Base-by-base conservation (phyloP, 257 asterid genomes). In the Petrea volubilis region DNA sequence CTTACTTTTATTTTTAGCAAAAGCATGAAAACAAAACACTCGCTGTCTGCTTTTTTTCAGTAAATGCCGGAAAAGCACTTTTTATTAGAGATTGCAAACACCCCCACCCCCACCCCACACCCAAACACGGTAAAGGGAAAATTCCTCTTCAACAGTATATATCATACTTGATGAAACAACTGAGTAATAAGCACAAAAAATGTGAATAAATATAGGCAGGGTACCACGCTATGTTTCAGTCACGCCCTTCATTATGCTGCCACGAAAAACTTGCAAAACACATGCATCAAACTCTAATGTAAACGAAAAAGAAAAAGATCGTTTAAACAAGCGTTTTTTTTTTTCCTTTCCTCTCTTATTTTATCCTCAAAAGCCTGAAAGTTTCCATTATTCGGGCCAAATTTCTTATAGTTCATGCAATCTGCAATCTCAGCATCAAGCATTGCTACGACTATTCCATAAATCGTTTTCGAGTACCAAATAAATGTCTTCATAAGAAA, bases 401-500 rank as follows among this genome's bases (percentile, higher is more conserved):
- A 20, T 52, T 21, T 33, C 43, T 56, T 34, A 34, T 66, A 46
- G 49, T 56, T 57, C 59, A 40, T 5, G 25, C 29, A n/a, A 20
- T 47, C 23, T 18, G 20, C n/a, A 36, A 34, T 46, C 56, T 24
- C 68, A 25, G 51, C 0, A 23, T 28, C 44, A 2, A 12, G 59
- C 36, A 47, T 23, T 36, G 51, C 53, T 11, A 53, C 10, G 43
- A 24, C 6, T 14, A 55, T 12, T 18, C 47, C 24, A 40, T 14
- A 10, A 24, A 58, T 65, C 40, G 7, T 9, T 23, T n/a, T 1
- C 1, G n/a, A 60, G 53, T 13, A 59, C 8, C 13, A 28, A 57
- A 66, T 59, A 24, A 50, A 34, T 18, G 64, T 27, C 25, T 47
- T 13, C 25, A 50, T 34, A 44, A 51, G 76, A 66, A 75, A 61